Conservation (phyloP, 2,329 filamentous ascomycete species). For the Colletotrichum sp. region DNA sequence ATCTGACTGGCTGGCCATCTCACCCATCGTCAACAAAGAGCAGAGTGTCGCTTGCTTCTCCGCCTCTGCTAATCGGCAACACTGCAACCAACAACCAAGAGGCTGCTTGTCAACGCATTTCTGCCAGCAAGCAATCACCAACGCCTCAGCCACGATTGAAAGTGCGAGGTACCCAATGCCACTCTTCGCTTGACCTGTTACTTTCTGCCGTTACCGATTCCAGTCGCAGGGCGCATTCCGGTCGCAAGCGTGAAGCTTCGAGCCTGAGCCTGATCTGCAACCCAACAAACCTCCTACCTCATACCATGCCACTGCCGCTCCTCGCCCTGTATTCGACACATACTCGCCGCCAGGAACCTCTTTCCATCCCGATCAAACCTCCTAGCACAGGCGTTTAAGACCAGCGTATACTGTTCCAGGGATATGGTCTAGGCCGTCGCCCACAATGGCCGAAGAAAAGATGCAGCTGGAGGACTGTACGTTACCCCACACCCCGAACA, state of each 20-base stretch:
- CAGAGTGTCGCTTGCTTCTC: background rate
- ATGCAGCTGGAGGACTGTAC: conserved; percentile 91
- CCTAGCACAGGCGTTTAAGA: conserved; percentile 4
- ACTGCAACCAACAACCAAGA: background rate
- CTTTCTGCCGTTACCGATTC: background rate
- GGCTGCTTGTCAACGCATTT: background rate
- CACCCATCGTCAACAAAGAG: conserved; percentile 4
- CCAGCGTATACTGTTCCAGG: background rate
- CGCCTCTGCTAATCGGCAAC: background rate
- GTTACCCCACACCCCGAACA: conserved; percentile 28
- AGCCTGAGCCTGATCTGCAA: conserved; percentile 15
- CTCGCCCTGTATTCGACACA: conserved; percentile 2
- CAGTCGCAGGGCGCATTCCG: conserved; percentile 9
- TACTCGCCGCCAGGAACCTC: conserved; percentile 8
- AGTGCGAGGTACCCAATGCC: background rate
- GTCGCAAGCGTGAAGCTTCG: conserved; percentile 16
- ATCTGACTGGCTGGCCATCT: background rate
- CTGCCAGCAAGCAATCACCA: background rate
- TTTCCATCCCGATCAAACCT: background rate
- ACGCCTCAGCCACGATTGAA: background rate
- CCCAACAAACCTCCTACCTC: background rate
- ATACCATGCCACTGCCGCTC: conserved; percentile 14
- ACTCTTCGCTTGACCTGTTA: background rate
- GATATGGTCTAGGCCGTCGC: conserved; percentile 31
- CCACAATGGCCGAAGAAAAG: conserved; percentile 76